Percentiles rank a stretch among this genome's conserved stretches.
phyloP scores from a whole-genome alignment of 495 filamentous ascomycete species.

The Penicillium robsamsonii region DNA sequence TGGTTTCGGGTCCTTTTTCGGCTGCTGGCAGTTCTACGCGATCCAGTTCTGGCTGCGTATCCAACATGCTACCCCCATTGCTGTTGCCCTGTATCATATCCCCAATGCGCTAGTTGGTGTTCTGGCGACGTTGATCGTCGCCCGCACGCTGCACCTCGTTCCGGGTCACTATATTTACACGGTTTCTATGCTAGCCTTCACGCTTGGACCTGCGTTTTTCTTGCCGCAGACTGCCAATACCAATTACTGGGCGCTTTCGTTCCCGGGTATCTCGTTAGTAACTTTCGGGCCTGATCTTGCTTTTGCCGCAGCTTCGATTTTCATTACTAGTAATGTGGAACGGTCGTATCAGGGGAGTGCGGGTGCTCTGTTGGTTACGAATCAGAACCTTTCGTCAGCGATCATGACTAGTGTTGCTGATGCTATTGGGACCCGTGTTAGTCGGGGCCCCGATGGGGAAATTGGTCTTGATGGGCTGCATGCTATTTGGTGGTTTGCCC shows the following conservation, averaged over 20 bases:
- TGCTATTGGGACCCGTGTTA: constrained; percentile 42
- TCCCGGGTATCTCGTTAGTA: constrained; percentile 26
- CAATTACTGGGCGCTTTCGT: constrained; percentile 31
- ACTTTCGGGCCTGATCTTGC: constrained; percentile 35
- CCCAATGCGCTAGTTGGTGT: constrained; percentile 44
- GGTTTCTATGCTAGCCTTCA: constrained; percentile 30
- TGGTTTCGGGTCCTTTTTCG: constrained; percentile 44
- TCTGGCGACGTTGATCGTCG: constrained; percentile 43
- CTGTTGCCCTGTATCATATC: constrained; percentile 40
- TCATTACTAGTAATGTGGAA: constrained; percentile 33
- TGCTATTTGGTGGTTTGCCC: constrained; percentile 49
- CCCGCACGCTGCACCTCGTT: constrained; percentile 39
- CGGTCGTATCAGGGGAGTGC: constrained; percentile 31
- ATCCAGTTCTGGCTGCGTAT: constrained; percentile 48
- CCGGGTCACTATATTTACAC: constrained; percentile 48
- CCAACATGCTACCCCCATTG: constrained; percentile 37
- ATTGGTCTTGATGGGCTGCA: constrained; percentile 39
- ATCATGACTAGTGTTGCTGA: constrained; percentile 46
- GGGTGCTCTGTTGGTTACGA: constrained; percentile 28
- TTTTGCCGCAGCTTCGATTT: constrained; percentile 33
- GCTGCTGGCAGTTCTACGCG: constrained; percentile 49
- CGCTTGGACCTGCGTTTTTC: constrained; percentile 32
- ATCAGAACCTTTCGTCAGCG: constrained; percentile 35
- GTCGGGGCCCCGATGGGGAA: constrained; percentile 31
- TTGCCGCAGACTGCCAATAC: constrained; percentile 30